phyloP scores from a whole-genome alignment of 2,329 filamentous ascomycete genomes.

The Fusarium tjaetaba region DNA sequence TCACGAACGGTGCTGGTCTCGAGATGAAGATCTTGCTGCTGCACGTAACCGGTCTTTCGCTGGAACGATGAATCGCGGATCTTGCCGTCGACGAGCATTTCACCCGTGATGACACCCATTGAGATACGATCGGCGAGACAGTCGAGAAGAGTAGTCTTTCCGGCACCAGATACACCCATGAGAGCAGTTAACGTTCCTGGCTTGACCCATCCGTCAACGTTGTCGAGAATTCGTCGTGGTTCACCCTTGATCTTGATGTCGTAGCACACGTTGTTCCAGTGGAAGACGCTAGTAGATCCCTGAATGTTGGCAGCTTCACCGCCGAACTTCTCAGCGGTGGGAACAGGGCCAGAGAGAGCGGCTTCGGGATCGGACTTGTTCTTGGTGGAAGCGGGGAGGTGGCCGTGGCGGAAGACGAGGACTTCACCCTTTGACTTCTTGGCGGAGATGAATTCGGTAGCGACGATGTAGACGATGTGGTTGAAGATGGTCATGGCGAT shows the following conservation, averaged over 20 bases:
- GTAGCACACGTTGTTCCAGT: slow-evolving; percentile 78
- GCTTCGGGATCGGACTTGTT: slow-evolving; percentile 38
- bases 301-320: slow-evolving; percentile 36
- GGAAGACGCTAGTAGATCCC: slow-evolving; percentile 61
- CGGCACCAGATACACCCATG: slow-evolving; percentile 62
- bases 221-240: slow-evolving; percentile 71
- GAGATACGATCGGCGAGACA: slow-evolving; percentile 76
- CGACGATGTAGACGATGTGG: slow-evolving; percentile 58
- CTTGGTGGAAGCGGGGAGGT: slow-evolving; percentile 29
- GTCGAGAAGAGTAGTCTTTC: slow-evolving; percentile 74
- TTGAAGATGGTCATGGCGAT: slow-evolving; percentile 61
- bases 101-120: slow-evolving; percentile 75
- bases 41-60: slow-evolving; percentile 76
- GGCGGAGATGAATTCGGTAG: slow-evolving; percentile 58
- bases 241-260: slow-evolving; percentile 77
- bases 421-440: slow-evolving; percentile 70
- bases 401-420: slow-evolving; percentile 64
- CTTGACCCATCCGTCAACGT: slow-evolving; percentile 80
- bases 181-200: slow-evolving; percentile 77
- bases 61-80: slow-evolving; percentile 74
- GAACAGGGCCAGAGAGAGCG: slow-evolving; percentile 26
- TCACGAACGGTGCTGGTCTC: slow-evolving; percentile 58
- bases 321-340: slow-evolving; percentile 32
- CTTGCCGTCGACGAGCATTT: slow-evolving; percentile 76
- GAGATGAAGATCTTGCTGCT: slow-evolving; percentile 68